Percentiles rank a stretch among this genome's conserved stretches.
Evolutionary conservation across 2,329 filamentous ascomycete species (phyloP).

Genomic region (Fusarium falciforme): DNA sequence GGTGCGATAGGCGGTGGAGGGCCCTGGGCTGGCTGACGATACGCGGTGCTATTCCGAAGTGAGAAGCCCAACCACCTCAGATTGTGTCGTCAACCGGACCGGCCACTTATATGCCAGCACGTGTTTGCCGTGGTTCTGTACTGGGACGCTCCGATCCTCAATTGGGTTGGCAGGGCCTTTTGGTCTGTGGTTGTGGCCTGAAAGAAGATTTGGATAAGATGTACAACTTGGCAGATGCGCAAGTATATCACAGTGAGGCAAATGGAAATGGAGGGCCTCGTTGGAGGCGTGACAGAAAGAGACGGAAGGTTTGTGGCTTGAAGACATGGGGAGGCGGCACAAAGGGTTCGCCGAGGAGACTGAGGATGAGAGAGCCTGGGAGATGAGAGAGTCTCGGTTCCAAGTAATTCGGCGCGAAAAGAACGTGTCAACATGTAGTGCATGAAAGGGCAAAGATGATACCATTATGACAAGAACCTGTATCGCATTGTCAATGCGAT

Average conservation of each 20-base stretch:
- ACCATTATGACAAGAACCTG: slow-evolving; percentile 12
- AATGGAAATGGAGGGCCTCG: slow-evolving; percentile 42
- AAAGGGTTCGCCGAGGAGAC: slow-evolving; percentile 34
- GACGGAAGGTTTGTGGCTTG: slow-evolving; percentile 46
- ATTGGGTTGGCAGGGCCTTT: background rate
- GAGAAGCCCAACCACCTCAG: slow-evolving; percentile 55
- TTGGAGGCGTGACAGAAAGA: slow-evolving; percentile 46
- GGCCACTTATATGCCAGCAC: slow-evolving; percentile 62
- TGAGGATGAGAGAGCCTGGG: slow-evolving; percentile 32
- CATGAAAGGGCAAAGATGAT: slow-evolving; percentile 10
- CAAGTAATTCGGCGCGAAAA: slow-evolving; percentile 42
- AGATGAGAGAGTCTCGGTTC: slow-evolving; percentile 44
- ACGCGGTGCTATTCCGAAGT: slow-evolving; percentile 60
- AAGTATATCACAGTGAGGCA: slow-evolving; percentile 43
- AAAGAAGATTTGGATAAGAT: slow-evolving; percentile 58
- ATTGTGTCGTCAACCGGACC: slow-evolving; percentile 62
- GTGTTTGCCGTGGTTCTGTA: slow-evolving; percentile 56
- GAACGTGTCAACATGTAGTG: slow-evolving; percentile 15
- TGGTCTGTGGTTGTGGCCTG: slow-evolving; percentile 32
- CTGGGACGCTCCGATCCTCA: background rate
- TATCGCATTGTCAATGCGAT: slow-evolving; percentile 3
- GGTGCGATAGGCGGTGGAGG: slow-evolving; percentile 48
- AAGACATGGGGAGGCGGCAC: slow-evolving; percentile 42
- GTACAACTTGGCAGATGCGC: slow-evolving; percentile 50
- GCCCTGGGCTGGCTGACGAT: slow-evolving; percentile 45